Evolutionary conservation across 192 early-diverging fungal genomes (phyloP), one percentile per base, ranked within the genome.

Genomic region (Mortierella antarctica): DNA sequence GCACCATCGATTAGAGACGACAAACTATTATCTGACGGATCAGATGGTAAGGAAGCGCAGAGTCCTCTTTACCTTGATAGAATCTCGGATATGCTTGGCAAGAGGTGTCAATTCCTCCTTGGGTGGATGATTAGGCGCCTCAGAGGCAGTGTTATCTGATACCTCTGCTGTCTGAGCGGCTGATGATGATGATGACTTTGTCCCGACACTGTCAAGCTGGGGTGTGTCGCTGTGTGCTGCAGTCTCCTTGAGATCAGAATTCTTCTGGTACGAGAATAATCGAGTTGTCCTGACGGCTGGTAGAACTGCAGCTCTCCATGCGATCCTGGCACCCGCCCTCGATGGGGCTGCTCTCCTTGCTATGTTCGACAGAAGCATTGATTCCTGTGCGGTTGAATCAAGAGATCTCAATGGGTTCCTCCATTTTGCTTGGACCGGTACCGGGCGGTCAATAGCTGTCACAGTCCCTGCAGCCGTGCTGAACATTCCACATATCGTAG

Each of bases 61-160:
- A 31, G 31, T 31, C 31, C 31, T 31, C 31, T 31, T 31, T 81
- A 83, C 87, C 72, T 86, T 88, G 66, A 88, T 88, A 11, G 87
- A 73, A 61, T 92, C 87, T 70, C 82, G 73, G 45, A 92, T 86
- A 52, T 92, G 89, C 46, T 86, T 88, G 39, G 83, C 83, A 4
- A 92, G 84, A 40, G 88, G 86, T 2, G 86, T 82, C 18, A 89
- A 62, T 40, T 85, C 82, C 59, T 91, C 90, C 44, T 88, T 89
- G 21, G 70, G 77, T 47, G 73, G 73, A 14, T 74, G 39, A 20
- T 67, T 18, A 7, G 31, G 13, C 1, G 71, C n/a, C n/a, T 49
- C 62, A 9, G 21, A 14, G 0, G 23, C 23, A 17, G 54, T 13
- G 5, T n/a, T 20, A 14, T 12, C 8, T 4, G 66, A 18, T 20